Conservation (phyloP, 2,329 filamentous ascomycete genomes). For the Aphanocladium album region DNA sequence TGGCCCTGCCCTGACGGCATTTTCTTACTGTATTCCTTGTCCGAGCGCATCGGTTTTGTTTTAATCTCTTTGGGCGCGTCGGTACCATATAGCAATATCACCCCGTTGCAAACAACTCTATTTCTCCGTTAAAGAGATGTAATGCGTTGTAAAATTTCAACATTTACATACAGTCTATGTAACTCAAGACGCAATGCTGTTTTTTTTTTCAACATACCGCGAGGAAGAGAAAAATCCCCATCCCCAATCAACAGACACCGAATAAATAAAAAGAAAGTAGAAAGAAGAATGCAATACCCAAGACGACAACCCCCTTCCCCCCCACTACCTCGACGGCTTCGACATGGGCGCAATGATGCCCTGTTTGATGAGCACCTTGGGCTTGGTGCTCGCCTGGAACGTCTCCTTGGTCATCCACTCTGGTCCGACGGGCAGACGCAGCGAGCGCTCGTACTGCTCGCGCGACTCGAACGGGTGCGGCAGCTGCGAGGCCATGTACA, state of each 20-base stretch:
- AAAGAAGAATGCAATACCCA: not conserved
- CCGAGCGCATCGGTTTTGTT: not conserved
- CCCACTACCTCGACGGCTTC: slow-evolving; percentile 54
- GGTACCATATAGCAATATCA: not conserved
- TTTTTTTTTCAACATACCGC: not conserved
- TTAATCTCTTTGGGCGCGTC: not conserved
- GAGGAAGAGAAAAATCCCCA: not conserved
- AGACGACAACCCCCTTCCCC: not conserved
- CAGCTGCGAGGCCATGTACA: slow-evolving; percentile 77
- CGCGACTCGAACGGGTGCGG: slow-evolving; percentile 86
- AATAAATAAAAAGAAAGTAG: not conserved
- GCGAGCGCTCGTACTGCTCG: slow-evolving; percentile 83
- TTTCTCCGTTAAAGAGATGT: not conserved
- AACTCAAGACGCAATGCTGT: not conserved
- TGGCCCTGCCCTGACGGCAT: not conserved
- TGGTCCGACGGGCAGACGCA: slow-evolving; percentile 81
- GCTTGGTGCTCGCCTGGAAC: slow-evolving; percentile 85
- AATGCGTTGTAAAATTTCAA: not conserved
- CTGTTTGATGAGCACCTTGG: slow-evolving; percentile 83
- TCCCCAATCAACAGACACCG: not conserved
- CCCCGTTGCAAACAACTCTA: not conserved
- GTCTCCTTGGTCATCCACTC: slow-evolving; percentile 97
- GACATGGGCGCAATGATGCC: slow-evolving; percentile 85
- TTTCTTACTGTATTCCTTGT: not conserved
- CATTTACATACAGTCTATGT: not conserved